Percentiles rank a stretch among this genome's conserved stretches.
Evolutionary conservation across 2,329 filamentous ascomycete species (phyloP).

Genomic region (Thelonectria olida): DNA sequence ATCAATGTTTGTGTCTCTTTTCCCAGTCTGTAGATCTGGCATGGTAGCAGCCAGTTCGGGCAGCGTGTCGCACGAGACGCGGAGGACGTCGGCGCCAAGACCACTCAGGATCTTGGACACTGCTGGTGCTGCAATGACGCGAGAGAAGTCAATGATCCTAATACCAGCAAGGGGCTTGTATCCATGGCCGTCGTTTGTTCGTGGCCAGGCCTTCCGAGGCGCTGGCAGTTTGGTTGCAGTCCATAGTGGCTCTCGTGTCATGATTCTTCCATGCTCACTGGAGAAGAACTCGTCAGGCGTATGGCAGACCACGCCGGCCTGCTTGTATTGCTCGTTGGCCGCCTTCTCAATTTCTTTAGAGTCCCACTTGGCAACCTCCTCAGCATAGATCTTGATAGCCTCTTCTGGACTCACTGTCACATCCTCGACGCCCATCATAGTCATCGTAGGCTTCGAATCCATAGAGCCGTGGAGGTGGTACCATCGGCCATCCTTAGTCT

Average conservation of each 20-base stretch:
- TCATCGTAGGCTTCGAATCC: constrained; percentile 41
- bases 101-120: constrained; percentile 44
- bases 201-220: constrained; percentile 19
- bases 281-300: constrained; percentile 45
- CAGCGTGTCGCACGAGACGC: constrained; percentile 43
- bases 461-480: constrained; percentile 49
- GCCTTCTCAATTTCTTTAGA: constrained; percentile 43
- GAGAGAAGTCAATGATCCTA: constrained; percentile 46
- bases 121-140: constrained; percentile 47
- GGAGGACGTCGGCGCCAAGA: constrained; percentile 46
- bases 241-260: constrained; percentile 7
- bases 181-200: constrained; percentile 7
- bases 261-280: constrained; percentile 32
- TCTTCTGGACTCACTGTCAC: constrained; percentile 39
- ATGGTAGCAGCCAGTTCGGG: constrained; percentile 44
- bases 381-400: constrained; percentile 37
- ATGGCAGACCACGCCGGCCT: constrained; percentile 44
- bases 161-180: constrained; percentile 44
- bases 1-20: constrained; percentile 44
- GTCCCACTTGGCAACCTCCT: constrained; percentile 37
- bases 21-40: constrained; percentile 47
- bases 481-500: constrained; percentile 45
- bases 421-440: constrained; percentile 43
- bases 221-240: constrained; percentile 28
- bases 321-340: constrained; percentile 43